Conservation (phyloP, 2,329 filamentous ascomycete species). For the Botrytis fabae region DNA sequence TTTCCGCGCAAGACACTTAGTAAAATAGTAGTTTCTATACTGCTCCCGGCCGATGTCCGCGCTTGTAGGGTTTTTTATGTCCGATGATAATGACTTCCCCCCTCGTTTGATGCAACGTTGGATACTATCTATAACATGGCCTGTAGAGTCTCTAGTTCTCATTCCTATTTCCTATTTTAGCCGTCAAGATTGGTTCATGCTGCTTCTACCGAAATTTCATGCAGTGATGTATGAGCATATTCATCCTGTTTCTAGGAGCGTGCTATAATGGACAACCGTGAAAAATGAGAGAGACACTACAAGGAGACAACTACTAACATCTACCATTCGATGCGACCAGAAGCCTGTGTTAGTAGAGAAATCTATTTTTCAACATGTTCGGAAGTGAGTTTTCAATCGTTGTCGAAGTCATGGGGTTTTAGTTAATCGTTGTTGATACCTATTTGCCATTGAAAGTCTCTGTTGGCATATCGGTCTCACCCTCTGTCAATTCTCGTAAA, state of each 20-base stretch:
- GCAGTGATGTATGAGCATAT: background rate
- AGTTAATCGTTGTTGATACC: background rate
- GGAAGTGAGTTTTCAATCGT: background rate
- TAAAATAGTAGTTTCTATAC: background rate
- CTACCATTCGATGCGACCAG: background rate
- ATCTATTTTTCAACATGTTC: background rate
- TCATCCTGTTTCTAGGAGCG: background rate
- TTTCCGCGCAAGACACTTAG: background rate
- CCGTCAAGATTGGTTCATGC: rapidly evolving
- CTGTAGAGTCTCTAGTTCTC: rapidly evolving
- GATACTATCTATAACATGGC: background rate
- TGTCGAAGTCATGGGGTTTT: background rate
- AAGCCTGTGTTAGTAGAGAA: background rate
- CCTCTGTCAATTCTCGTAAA: too few relatives aligned
- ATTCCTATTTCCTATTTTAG: too few relatives aligned
- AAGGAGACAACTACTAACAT: background rate
- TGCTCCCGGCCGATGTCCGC: background rate
- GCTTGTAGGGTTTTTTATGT: background rate
- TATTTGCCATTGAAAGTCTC: rapidly evolving
- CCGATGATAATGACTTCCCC: background rate
- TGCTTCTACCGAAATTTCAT: background rate
- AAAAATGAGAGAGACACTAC: too few relatives aligned
- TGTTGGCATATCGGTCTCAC: too few relatives aligned
- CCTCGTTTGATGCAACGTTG: background rate
- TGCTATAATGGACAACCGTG: too few relatives aligned